phyloP scores from a whole-genome alignment of 2,329 filamentous ascomycete species.

The Spiromastix sp. region DNA sequence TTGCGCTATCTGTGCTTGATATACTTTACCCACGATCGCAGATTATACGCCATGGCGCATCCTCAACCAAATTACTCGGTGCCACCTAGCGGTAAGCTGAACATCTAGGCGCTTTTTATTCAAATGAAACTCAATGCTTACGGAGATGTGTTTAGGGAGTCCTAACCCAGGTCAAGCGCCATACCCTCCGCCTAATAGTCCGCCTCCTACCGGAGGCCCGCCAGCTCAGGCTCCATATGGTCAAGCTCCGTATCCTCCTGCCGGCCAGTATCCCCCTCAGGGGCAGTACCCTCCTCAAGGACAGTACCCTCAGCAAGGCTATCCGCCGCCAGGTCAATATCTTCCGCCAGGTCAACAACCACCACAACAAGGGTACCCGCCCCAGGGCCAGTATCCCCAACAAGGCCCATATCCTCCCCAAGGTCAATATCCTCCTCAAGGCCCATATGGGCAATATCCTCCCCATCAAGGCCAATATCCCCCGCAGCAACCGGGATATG shows the following conservation, averaged over 20 bases:
- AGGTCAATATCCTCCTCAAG: conserved; percentile 7
- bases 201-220: no score
- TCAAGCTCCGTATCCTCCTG: neutral
- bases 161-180: no score
- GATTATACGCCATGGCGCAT: no score
- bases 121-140: no score
- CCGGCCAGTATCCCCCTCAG: conserved; percentile 10
- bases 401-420: conserved; percentile 4
- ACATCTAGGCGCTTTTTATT: no score
- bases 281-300: conserved; percentile 9
- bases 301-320: neutral
- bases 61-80: no score
- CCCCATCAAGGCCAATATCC: conserved; percentile 8
- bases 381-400: conserved; percentile 5
- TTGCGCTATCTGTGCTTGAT: no score
- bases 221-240: no score
- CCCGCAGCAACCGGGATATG: conserved; percentile 3
- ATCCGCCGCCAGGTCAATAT: neutral
- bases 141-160: no score
- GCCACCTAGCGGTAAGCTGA: no score
- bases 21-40: no score
- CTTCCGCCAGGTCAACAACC: conserved; percentile 1
- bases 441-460: conserved; percentile 8
- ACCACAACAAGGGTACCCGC: conserved; percentile 3
- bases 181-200: neutral